Conservation (phyloP, 495 filamentous ascomycete genomes). For the Pseudoneurospora amorphoporcata region DNA sequence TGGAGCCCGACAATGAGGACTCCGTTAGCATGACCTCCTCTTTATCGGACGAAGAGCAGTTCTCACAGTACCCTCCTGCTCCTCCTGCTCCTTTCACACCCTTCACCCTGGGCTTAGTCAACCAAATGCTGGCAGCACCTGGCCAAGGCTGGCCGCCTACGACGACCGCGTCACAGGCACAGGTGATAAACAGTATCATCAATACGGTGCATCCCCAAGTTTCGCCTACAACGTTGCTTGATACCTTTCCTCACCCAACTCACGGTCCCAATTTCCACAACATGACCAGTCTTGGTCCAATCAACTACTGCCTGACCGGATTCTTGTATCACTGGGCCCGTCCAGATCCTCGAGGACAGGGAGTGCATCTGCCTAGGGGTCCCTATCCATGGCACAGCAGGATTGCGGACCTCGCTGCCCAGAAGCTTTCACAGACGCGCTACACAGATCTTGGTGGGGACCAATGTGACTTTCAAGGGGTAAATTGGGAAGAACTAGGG, state of each 20-base stretch:
- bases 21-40: not conserved
- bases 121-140: not conserved
- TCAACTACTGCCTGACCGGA: slow-evolving; percentile 18
- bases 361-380: not conserved
- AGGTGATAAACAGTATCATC: not conserved
- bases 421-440: slow-evolving; percentile 13
- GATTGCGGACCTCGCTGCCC: slow-evolving; percentile 9
- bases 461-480: slow-evolving; percentile 64
- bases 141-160: not conserved
- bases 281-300: slow-evolving; percentile 14
- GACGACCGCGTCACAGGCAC: not conserved
- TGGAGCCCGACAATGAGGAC: not conserved
- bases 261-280: not conserved
- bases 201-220: not conserved
- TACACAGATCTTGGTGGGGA: slow-evolving; percentile 46
- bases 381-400: slow-evolving; percentile 14
- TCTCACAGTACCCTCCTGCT: not conserved
- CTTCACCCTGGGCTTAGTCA: not conserved
- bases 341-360: slow-evolving; percentile 7
- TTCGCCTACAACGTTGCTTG: not conserved
- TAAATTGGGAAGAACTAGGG: slow-evolving; percentile 59
- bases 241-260: not conserved
- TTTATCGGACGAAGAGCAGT: not conserved
- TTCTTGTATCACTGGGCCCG: slow-evolving; percentile 25
- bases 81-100: not conserved